These are phyloP conservation scores for Aphanomyces stellatus DNA, from an alignment of 352 stramenopile species.

Conservation along the genomic window DNA sequence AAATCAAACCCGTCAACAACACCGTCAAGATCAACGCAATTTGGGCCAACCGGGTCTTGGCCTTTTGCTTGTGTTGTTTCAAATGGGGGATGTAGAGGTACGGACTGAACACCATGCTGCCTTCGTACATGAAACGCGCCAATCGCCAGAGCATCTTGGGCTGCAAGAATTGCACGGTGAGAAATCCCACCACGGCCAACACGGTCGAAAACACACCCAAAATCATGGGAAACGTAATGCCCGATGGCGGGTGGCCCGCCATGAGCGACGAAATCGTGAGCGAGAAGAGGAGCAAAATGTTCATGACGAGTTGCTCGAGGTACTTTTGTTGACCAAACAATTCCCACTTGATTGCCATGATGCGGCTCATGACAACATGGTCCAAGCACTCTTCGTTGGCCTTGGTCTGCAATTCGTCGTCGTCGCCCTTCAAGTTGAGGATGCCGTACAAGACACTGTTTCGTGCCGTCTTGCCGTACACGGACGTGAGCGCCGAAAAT, in stretches of 20 bases:
- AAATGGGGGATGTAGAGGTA: not conserved
- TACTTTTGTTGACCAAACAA: slow-evolving; percentile 11
- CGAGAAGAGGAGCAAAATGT: not conserved
- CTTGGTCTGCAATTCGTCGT: not conserved
- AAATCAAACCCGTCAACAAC: not conserved
- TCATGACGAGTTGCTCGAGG: slow-evolving; percentile 4
- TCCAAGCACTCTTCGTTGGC: slow-evolving; percentile 11
- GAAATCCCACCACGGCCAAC: not conserved
- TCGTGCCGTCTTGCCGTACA: not conserved
- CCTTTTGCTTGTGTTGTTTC: not conserved
- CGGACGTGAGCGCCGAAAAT: not conserved
- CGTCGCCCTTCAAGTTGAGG: slow-evolving; percentile 5
- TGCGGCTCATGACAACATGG: not conserved
- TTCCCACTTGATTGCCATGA: slow-evolving; percentile 15
- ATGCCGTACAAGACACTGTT: not conserved
- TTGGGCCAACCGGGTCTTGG: not conserved
- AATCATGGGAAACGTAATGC: not conserved
- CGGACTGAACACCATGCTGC: slow-evolving; percentile 5
- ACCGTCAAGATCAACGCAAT: not conserved
- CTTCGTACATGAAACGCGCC: not conserved
- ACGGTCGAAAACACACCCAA: not conserved
- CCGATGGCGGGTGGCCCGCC: not conserved
- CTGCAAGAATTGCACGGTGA: not conserved
- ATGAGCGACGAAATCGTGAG: slow-evolving; percentile 6
- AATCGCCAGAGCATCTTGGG: not conserved